Evolutionary conservation across 2,329 filamentous ascomycete species (phyloP).

Genomic region (Aureobasidium sp.): DNA sequence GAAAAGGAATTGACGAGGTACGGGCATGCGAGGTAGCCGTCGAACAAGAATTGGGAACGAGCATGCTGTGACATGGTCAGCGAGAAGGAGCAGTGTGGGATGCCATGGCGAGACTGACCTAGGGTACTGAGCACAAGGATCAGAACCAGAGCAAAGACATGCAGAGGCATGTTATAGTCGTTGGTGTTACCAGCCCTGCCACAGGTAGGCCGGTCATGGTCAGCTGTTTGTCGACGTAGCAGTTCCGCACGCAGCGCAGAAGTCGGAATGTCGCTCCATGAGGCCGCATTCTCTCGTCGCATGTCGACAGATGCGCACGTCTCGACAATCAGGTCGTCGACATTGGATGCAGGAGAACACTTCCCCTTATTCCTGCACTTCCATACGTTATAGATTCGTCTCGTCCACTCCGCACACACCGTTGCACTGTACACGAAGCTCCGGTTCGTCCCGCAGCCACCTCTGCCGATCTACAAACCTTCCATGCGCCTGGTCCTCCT

Average conservation of each 20-base stretch:
- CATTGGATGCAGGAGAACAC: not conserved
- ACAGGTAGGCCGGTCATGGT: constrained; percentile 42
- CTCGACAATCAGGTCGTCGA: constrained; percentile 1
- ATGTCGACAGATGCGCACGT: constrained; percentile 12
- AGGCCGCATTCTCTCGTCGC: constrained; percentile 6
- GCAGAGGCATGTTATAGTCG: constrained; percentile 48
- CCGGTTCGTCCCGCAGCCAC: constrained; percentile 2
- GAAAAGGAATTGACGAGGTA: constrained; percentile 53
- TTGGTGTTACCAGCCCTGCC: constrained; percentile 42
- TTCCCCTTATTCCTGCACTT: not conserved
- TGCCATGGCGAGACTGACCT: constrained; percentile 30
- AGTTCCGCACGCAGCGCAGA: constrained; percentile 44
- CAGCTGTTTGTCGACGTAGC: constrained; percentile 38
- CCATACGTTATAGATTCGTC: constrained; percentile 4
- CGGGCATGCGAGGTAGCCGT: constrained; percentile 52
- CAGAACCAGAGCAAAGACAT: constrained; percentile 52
- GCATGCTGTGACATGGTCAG: constrained; percentile 39
- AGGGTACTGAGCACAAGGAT: constrained; percentile 50
- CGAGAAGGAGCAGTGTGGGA: not conserved
- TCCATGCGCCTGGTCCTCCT: not conserved
- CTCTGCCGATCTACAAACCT: constrained; percentile 3
- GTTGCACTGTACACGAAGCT: not conserved
- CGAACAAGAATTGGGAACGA: constrained; percentile 55
- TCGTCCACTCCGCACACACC: not conserved
- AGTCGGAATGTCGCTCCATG: constrained; percentile 35